Percentiles rank a stretch among this genome's conserved stretches.
Conservation (phyloP, 495 filamentous ascomycete species). For the Trichoderma orchidacearum region DNA sequence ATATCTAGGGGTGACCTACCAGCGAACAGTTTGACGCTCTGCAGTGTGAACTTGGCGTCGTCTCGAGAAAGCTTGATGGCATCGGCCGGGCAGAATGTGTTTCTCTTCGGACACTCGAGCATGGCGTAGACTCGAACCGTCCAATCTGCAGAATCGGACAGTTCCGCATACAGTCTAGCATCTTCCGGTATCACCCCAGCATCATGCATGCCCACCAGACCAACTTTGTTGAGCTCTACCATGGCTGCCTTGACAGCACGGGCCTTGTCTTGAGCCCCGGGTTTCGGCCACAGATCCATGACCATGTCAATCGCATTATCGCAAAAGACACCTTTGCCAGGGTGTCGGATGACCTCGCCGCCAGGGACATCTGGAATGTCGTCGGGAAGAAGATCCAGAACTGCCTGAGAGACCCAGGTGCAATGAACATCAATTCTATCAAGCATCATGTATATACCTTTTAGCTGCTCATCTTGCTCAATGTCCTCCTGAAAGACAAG, state of each 20-base stretch:
- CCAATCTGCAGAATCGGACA: conserved; percentile 28
- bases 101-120: conserved; percentile 45
- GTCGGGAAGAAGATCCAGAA: conserved; percentile 38
- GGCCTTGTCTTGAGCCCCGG: conserved; percentile 29
- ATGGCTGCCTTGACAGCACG: conserved; percentile 39
- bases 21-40: conserved; percentile 46
- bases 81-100: conserved; percentile 41
- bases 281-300: conserved; percentile 37
- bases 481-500: conserved; percentile 27
- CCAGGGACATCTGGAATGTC: conserved; percentile 40
- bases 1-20: conserved; percentile 17
- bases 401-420: conserved; percentile 45
- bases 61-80: conserved; percentile 20
- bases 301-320: conserved; percentile 56
- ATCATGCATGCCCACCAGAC: conserved; percentile 49
- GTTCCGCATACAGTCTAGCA: conserved; percentile 32
- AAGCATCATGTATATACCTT: conserved; percentile 47
- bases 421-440: conserved; percentile 55
- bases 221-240: conserved; percentile 40
- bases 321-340: conserved; percentile 53
- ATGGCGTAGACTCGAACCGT: conserved; percentile 47
- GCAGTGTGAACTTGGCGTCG: conserved; percentile 31
- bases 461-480: conserved; percentile 31
- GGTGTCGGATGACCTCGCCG: conserved; percentile 40
- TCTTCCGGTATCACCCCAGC: conserved; percentile 41